Evolutionary conservation across 257 asterid genomes (phyloP).

Genomic region (Linaria vulgaris): DNA sequence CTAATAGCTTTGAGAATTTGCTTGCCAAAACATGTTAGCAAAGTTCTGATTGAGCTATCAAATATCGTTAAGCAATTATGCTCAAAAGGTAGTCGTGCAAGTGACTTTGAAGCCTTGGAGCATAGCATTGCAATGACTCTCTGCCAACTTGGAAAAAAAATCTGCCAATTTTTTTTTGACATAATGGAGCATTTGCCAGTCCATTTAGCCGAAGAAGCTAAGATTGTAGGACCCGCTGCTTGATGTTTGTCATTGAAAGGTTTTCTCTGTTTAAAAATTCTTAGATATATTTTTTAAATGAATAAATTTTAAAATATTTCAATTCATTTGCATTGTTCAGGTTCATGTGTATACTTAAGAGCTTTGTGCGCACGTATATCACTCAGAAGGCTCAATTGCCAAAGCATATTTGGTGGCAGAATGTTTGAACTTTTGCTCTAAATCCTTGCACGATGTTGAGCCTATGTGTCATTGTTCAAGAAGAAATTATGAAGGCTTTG

Average conservation of each 20-base stretch:
- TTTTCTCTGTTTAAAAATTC: not conserved
- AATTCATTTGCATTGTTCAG: not conserved
- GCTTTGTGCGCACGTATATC: not conserved
- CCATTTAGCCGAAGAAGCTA: constrained; percentile 10
- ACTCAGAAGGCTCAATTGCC: not conserved
- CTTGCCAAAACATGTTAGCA: not conserved
- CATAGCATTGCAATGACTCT: not conserved
- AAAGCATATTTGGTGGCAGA: not conserved
- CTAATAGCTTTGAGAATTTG: not conserved
- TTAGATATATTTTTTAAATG: not conserved
- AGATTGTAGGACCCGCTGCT: not conserved
- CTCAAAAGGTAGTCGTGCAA: not conserved
- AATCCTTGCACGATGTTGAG: too few species aligned
- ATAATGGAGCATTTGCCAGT: not conserved
- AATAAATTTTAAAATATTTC: not conserved
- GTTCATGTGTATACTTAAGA: not conserved
- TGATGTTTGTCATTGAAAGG: not conserved
- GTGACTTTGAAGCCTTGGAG: not conserved
- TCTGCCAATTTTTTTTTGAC: not conserved
- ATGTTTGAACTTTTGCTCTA: not conserved
- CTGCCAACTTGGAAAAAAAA: not conserved
- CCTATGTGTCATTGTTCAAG: not conserved
- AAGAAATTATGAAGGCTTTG: not conserved
- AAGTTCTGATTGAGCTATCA: not conserved
- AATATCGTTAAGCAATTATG: not conserved